A percentile compares a stretch with the other conserved stretches of the same genome.
These are phyloP conservation scores for Suillus alpinus DNA, from an alignment of 768 basidiomycete species.

Conservation along the genomic window DNA sequence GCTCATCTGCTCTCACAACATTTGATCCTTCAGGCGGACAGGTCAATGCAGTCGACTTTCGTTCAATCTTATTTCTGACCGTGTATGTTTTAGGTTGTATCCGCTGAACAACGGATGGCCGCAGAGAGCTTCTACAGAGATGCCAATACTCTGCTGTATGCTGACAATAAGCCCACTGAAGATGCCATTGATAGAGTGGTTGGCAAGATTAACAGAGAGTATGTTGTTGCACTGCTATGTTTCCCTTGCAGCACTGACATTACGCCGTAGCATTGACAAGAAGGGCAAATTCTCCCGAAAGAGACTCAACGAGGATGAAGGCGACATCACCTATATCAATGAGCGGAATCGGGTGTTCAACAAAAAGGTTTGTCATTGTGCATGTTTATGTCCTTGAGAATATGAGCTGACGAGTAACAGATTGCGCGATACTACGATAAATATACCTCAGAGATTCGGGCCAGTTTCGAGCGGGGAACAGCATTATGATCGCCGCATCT, in stretches of 20 bases:
- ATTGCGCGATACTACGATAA: slow-evolving; percentile 96
- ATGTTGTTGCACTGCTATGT: slow-evolving; percentile 31
- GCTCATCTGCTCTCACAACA: slow-evolving; percentile 38
- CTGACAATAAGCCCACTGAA: slow-evolving; percentile 92
- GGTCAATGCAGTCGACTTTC: slow-evolving; percentile 28
- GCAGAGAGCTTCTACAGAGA: slow-evolving; percentile 88
- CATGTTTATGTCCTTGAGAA: background rate
- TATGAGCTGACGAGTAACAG: slow-evolving; percentile 35
- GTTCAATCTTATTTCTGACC: slow-evolving; percentile 8
- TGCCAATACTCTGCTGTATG: slow-evolving; percentile 89
- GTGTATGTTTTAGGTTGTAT: slow-evolving; percentile 38
- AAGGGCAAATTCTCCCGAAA: slow-evolving; percentile 89
- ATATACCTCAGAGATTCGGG: slow-evolving; percentile 93
- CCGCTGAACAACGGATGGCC: slow-evolving; percentile 62
- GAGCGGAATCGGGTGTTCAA: slow-evolving; percentile 97
- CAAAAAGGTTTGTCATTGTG: slow-evolving; percentile 66
- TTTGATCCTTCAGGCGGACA: slow-evolving; percentile 52
- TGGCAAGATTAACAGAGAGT: slow-evolving; percentile 91
- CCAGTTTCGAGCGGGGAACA: slow-evolving; percentile 96
- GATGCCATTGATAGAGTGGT: slow-evolving; percentile 94
- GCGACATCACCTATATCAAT: slow-evolving; percentile 99
- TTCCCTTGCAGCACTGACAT: background rate
- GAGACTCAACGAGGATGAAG: slow-evolving; percentile 85
- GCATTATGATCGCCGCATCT: slow-evolving; percentile 50
- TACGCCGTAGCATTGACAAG: slow-evolving; percentile 72